A percentile compares a stretch with the other conserved stretches of the same genome.
Evolutionary conservation across 371 early-diverging fungal genomes (phyloP).

Genomic region (Haplosporangium sp.): DNA sequence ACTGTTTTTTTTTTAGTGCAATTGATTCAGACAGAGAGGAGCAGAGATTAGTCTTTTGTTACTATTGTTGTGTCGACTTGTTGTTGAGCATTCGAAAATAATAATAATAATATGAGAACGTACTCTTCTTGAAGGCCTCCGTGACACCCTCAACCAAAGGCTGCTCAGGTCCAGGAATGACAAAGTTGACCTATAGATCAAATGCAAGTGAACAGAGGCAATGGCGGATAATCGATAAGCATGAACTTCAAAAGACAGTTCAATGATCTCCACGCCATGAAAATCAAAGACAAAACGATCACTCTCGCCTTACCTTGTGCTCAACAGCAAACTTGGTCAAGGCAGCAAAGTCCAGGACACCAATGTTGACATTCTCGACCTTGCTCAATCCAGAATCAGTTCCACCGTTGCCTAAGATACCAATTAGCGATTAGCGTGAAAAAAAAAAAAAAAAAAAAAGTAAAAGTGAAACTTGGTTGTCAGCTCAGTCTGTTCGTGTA

Average conservation of each 20-base stretch:
- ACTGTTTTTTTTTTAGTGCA: slow-evolving; percentile 58
- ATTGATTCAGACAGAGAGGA: too few relatives aligned
- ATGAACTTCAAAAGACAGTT: background rate
- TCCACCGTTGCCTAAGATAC: slow-evolving; percentile 88
- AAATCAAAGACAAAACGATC: background rate
- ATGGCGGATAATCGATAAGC: background rate
- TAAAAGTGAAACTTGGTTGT: background rate
- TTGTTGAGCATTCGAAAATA: background rate
- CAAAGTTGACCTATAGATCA: slow-evolving; percentile 71
- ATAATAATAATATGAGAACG: background rate
- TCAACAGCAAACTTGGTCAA: slow-evolving; percentile 84
- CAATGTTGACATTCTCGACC: slow-evolving; percentile 84
- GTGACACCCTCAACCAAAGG: slow-evolving; percentile 95
- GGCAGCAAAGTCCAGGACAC: slow-evolving; percentile 76
- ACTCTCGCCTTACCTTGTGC: slow-evolving; percentile 70
- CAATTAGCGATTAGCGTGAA: background rate
- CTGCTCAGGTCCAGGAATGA: slow-evolving; percentile 97
- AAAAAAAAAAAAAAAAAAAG: background rate
- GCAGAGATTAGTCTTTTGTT: background rate
- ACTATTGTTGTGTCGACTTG: background rate
- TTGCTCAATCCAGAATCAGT: slow-evolving; percentile 78
- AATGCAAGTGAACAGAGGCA: slow-evolving; percentile 2
- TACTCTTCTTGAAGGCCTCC: slow-evolving; percentile 84
- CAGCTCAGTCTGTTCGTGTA: too few relatives aligned
- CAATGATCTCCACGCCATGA: background rate